Evolutionary conservation across 1,284 basidiomycete genomes (phyloP), one percentile per base, ranked within the genome.

Genomic region (Mrakiaceae sp.): DNA sequence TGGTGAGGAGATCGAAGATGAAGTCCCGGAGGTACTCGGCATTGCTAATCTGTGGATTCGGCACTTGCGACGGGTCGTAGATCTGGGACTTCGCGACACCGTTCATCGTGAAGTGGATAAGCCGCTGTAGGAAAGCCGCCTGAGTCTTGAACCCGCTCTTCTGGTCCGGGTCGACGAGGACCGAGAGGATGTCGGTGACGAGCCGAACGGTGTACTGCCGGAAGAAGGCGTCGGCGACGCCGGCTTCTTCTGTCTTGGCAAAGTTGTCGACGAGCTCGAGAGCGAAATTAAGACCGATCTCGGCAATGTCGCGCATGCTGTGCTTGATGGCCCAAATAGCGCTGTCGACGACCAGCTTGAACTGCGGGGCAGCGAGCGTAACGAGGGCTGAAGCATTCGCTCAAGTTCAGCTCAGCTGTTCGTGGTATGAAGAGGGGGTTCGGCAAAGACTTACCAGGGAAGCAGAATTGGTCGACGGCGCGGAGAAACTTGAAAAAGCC

Each of bases 241-340:
- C 78, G 4, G 84, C 81, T 40, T 60, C 61, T 58, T 94, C 88
- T 39, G 91, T 87, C 62, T 80, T 80, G 5, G 92, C 87, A 73
- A 99, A 95, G 79, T 98, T 98, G 81, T 96, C 92, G 74, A 98
- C 83, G 59, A 98, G 85, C 78, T 98, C 95, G 71, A 94, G 79
- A 69, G 89, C 92, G 75, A 98, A 76, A 74, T 87, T 91, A 68
- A 97, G 76, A 62, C 95, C 95, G 48, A 87, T 90, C 75, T 99
- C 96, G 42, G 94, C 91, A 71, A 99, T 98, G 77, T 98, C 96
- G 64, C 96, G 86, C 91, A 97, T 96, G 14, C 93, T 97, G 79
- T 99, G 96, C 79, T 98, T 99, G 81, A 98, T 96, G 11, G 93
- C 95, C 96, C 96, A 99, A 63, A 97, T 89, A 69, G 98, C 89